Base-by-base conservation (phyloP, 2,329 filamentous ascomycete species). In the Pestalotiopsis sp. region DNA sequence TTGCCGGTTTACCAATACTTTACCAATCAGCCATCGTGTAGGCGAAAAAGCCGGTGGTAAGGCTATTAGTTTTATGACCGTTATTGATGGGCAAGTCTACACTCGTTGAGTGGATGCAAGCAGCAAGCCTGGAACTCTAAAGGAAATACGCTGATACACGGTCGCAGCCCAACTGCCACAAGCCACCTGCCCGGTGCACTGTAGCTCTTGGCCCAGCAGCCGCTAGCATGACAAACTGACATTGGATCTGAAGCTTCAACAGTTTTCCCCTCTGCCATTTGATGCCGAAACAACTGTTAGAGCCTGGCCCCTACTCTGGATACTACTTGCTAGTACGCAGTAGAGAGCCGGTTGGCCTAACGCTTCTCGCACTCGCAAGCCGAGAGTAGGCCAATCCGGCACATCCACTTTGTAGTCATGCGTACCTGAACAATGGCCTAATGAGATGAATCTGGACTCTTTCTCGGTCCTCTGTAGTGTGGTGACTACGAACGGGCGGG, bases 21-120 rank as follows among this genome's bases (percentile, higher is more conserved):
- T 48, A n/a, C 40, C 44, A 52, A 52, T 52, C 17, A 44, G 20
- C 44, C 17, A 52, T 22, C 17, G 17, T 17, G 39, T 44, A 44
- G n/a, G 44, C 17, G 9, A 52, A n/a, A n/a, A 52, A 52, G 44
- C 17, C 44, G 44, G 20, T 52, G 44, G 44, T 52, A 52, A 52
- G 44, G 44, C 44, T 52, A 52, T 52, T 52, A 52, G 14, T 52
- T n/a, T 52, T 10, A 52, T n/a, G 20, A n/a, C 44, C 44, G 44
- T 52, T 52, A n/a, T 52, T 52, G 17, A 4, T 60, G 35, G 58
- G 58, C 58, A 60, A 60, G 30, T 60, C n/a, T 39, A 60, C 58
- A 39, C 58, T 30, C 35, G 26, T 13, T n/a, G 35, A 20, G 30
- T 52, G 44, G 44, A 52, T 52, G 44, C n/a, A 52, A 9, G 17